Evolutionary conservation across 129 eudicot genomes (phyloP), one percentile per base, ranked within the genome.

Genomic region (Dittrichia graveolens): DNA sequence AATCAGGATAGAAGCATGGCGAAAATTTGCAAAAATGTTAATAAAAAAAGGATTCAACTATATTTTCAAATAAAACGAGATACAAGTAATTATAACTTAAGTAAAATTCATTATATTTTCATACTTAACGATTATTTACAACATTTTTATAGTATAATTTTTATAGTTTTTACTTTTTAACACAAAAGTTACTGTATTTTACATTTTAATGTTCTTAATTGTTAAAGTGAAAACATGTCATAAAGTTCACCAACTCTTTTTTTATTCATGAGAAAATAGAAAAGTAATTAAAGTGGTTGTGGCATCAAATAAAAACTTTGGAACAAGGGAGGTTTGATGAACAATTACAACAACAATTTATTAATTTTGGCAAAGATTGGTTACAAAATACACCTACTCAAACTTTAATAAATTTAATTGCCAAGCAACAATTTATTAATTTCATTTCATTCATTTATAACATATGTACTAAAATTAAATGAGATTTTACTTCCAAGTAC

Each of bases 351-450:
- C 40, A 53, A 53, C 74, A 69, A 16, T 53, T 69, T n/a, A n/a
- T n/a, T n/a, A n/a, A 69, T 69, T 39, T 39, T 52, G 64, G 74
- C 52, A 69, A 53, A 69, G 62, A 69, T 52, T 69, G 18, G 54
- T 39, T 69, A 69, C 74, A 69, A 69, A 55, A 54, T 56, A n/a
- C 2, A 71, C 66, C 75, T 56, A 56, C 75, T 42, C 65, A 71
- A 57, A 41, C 65, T 71, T 40, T 71, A 71, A 71, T 19, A 56
- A 55, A 56, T 2, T 58, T 57, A 71, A 56, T 71, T 53, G 54
- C 43, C 44, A 31, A 57, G 55, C 55, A 56, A 56, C 7, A 42
- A 14, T 18, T 40, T 42, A 42, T 71, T 67, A 11, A 43, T 24
- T 24, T 24, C 31, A 37, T 47, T 67, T 67, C 43, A 35, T 12